Base-by-base conservation (phyloP, 805 yeast species). In the Saccharomycopsis babjevae region DNA sequence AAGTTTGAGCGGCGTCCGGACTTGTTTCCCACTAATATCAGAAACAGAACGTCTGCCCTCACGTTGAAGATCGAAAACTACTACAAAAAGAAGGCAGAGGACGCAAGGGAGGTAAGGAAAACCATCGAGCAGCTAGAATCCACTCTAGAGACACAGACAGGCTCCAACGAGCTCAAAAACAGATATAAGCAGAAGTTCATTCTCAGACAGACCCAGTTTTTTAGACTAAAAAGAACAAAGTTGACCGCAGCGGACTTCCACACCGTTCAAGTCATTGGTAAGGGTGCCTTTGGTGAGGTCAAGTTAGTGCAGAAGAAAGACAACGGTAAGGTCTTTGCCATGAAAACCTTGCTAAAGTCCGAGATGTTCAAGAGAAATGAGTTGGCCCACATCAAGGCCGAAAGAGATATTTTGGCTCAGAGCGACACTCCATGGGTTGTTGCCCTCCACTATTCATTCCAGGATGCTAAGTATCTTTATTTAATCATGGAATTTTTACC, bases 271-370 rank as follows among this genome's bases (percentile, higher is more conserved):
- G 97, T 64, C 15, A 82, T 84, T 66, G 99, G 99, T 57, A 94
- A 94, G 72, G 99, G 99, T 65, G 97, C 99, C 0, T 94, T 94
- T 76, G 99, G 99, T 64, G 97, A 91, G 70, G 99, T 94, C 40
- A 81, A 97, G 64, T 77, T 94, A 59, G 98, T 94, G 15, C 97
- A 94, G 70, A 93, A 92, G 77, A 79, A 77, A 59, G 99, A 94
- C 73, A 87, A 94, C 0, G 96, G 97, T 68, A 86, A 88, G 73
- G 92, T 88, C 40, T 91, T 85, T 76, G 97, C 96, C 57, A 94
- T 89, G 99, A 91, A 91, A 74, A 92, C 97, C 3, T 80, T 87
- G 68, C 79, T 86, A 70, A 94, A 89, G 73, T 81, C 88, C 58
- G 99, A 94, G 73, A 91, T 94, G 96, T 91, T 88, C 74, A 88